These are phyloP conservation scores for Xylaria longipes DNA, from an alignment of 495 filamentous ascomycete species.

Conservation along the genomic window DNA sequence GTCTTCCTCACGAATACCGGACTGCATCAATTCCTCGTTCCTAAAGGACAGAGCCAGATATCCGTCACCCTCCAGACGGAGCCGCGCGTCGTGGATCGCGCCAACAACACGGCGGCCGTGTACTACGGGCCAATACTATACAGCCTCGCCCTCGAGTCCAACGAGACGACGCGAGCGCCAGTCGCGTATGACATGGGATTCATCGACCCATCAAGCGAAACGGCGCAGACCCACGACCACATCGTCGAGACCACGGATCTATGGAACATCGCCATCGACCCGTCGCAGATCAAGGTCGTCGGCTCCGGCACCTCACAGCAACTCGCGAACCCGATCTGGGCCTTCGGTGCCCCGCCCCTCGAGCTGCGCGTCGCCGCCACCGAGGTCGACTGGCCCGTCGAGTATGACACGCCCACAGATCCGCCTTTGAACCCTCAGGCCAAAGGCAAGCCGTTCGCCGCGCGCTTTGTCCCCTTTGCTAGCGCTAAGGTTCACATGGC, in stretches of 20 bases:
- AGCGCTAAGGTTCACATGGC: constrained; percentile 65
- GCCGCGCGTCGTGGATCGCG: constrained; percentile 47
- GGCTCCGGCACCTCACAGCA: constrained; percentile 16
- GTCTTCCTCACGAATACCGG: constrained; percentile 39
- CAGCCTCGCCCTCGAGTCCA: constrained; percentile 51
- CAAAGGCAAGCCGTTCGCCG: constrained; percentile 46
- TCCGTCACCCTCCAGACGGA: constrained; percentile 39
- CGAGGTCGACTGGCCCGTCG: constrained; percentile 59
- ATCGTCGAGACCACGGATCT: constrained; percentile 42
- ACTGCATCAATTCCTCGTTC: constrained; percentile 47
- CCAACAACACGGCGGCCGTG: constrained; percentile 62
- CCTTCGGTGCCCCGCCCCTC: constrained; percentile 53
- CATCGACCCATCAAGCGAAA: constrained; percentile 32
- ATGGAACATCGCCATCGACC: constrained; percentile 61
- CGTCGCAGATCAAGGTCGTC: constrained; percentile 44
- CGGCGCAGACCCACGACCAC: constrained; percentile 38
- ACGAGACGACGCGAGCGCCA: constrained; percentile 30
- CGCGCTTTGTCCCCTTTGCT: constrained; percentile 61
- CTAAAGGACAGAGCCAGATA: constrained; percentile 40
- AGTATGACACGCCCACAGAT: constrained; percentile 52
- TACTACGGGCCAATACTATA: constrained; percentile 64
- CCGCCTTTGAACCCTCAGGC: constrained; percentile 45
- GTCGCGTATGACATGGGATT: constrained; percentile 26
- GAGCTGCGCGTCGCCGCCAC: constrained; percentile 58
- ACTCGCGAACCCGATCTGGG: constrained; percentile 57